phyloP scores from a whole-genome alignment of 306 rosid species.

The Phaseolus lunatus region DNA sequence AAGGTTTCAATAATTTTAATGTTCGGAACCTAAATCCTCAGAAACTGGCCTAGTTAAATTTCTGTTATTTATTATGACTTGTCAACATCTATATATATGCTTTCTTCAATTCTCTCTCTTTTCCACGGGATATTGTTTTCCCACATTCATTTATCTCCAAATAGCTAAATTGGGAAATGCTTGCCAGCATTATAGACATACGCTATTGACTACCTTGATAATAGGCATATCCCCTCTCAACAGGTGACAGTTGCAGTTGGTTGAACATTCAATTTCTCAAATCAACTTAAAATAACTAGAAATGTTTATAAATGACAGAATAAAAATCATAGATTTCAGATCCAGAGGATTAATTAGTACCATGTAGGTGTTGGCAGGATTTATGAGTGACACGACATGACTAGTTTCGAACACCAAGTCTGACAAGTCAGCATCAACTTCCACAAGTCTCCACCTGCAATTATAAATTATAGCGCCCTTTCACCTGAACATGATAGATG shows the following conservation, averaged over 20 bases:
- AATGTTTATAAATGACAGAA: constrained; percentile 15
- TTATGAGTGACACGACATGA: constrained; percentile 87
- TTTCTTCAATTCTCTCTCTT: constrained; percentile 2
- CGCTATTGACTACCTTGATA: neutral
- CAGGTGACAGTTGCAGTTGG: neutral
- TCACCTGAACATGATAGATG: constrained; percentile 36
- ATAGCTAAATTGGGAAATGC: neutral
- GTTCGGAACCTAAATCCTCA: neutral
- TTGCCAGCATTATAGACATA: neutral
- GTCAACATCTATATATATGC: neutral
- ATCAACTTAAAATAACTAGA: constrained; percentile 35
- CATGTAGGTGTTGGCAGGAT: constrained; percentile 95
- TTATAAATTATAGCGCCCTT: constrained; percentile 39
- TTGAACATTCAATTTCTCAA: constrained; percentile 30
- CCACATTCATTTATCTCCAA: neutral
- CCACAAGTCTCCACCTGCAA: constrained; percentile 89
- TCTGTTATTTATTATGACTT: neutral
- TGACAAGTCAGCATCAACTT: constrained; percentile 81
- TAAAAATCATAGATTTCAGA: constrained; percentile 23
- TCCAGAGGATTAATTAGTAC: constrained; percentile 52
- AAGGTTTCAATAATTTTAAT: neutral
- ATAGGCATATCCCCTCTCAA: constrained; percentile 7
- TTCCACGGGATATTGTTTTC: neutral
- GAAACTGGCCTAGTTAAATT: neutral
- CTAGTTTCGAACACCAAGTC: constrained; percentile 70